Percentiles rank a stretch among this genome's conserved stretches.
phyloP scores from a whole-genome alignment of 2,329 filamentous ascomycete genomes.

The Xylaria sp. region DNA sequence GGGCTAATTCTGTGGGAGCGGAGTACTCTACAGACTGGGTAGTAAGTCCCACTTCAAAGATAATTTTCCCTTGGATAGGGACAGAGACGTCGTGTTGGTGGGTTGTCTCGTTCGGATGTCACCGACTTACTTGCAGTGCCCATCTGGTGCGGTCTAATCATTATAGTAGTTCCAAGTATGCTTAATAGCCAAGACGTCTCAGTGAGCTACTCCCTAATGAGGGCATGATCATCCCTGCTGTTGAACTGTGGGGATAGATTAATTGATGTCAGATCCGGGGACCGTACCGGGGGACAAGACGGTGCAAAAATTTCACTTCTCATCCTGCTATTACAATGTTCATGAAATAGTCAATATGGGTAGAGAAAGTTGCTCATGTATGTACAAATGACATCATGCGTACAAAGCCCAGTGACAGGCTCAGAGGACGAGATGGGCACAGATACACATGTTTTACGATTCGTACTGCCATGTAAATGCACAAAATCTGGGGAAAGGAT shows the following conservation, averaged over 20 bases:
- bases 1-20: neutral
- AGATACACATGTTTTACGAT: neutral
- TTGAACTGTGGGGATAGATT: conserved; percentile 26
- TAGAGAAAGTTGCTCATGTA: neutral
- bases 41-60: conserved; percentile 1
- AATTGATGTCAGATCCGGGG: conserved; percentile 12
- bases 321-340: neutral
- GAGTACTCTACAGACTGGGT: neutral
- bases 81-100: conserved; percentile 2
- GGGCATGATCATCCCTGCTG: conserved; percentile 18
- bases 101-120: conserved; percentile 25
- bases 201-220: conserved; percentile 8
- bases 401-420: neutral
- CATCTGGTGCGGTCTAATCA: conserved; percentile 3
- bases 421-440: neutral
- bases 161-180: conserved; percentile 3
- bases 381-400: conserved; percentile 29
- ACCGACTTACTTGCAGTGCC: conserved; percentile 17
- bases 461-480: neutral
- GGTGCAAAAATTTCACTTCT: neutral
- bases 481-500: conserved; percentile 26
- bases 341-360: conserved; percentile 4
- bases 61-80: neutral
- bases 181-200: neutral
- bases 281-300: conserved; percentile 2